Base-by-base conservation (phyloP, 2,329 filamentous ascomycete genomes). In the Septoria linicola region DNA sequence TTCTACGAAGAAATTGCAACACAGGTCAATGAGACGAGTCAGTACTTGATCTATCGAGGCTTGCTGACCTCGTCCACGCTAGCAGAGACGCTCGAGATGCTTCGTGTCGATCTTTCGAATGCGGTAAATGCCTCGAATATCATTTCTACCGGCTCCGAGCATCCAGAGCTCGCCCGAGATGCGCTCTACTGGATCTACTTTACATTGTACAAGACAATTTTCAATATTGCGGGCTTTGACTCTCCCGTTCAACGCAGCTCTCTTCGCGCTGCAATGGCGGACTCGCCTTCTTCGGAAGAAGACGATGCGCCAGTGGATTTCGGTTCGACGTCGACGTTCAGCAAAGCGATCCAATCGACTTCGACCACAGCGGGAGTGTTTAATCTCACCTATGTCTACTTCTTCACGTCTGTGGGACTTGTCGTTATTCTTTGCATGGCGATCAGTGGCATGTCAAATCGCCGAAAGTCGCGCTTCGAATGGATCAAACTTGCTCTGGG, bases 381-480 rank as follows among this genome's bases (percentile, higher is more conserved):
- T 42, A 56, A 64, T 7, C 47, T 71, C n/a, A 65, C 69, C 2
- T 59, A 60, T 34, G 39, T 56, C 1, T 66, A 63, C 43, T 60
- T 66, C 20, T 66, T 64, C 49, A 54, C 66, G 14, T 45, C 63
- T 14, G 59, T 65, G 49, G 63, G 62, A 3, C 57, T 60, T 2
- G 59, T 65, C 1, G 35, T 63, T 1, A 58, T 69, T 17, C 58
- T 66, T 5, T 64, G 60, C 50, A 57, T 68, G 30, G 60, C 64
- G 1, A 53, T 70, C 5, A 61, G 63, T 5, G 40, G 45, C 1
- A 21, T 63, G 41, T 55, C 49, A 16, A 55, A 60, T 17, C 44
- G 25, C 14, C n/a, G 23, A 25, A 21, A 47, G 19, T 20, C 44
- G 34, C n/a, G 8, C 14, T 16, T 30, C 16, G 14, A 25, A 21